Evolutionary conservation across 352 stramenopile species (phyloP).

Genomic region (Globisporangium cylindrosporum): DNA sequence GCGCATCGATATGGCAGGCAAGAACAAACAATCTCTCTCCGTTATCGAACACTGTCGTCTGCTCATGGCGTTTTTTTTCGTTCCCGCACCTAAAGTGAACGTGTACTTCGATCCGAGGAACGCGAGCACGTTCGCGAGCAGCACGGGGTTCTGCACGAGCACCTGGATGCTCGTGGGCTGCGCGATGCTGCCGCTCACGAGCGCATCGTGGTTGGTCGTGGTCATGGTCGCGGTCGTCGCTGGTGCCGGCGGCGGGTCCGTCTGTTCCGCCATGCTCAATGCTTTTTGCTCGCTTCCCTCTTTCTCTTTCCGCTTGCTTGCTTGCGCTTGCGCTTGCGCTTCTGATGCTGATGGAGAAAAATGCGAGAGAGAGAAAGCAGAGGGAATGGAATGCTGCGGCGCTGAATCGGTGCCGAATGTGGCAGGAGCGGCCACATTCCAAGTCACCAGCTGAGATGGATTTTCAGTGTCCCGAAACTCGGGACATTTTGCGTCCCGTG

Average conservation of each 20-base stretch:
- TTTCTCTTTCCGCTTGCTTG: neutral
- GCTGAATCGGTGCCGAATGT: neutral
- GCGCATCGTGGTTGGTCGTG: neutral
- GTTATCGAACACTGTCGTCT: neutral
- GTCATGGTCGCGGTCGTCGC: neutral
- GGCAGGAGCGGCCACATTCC: neutral
- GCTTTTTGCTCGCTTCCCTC: conserved; percentile 1
- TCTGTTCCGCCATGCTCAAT: conserved; percentile 15
- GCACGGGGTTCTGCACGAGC: conserved; percentile 46
- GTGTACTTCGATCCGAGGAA: conserved; percentile 66
- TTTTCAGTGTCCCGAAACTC: neutral
- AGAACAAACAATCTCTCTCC: neutral
- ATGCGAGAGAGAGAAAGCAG: conserved; percentile 1
- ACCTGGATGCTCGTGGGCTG: conserved; percentile 26
- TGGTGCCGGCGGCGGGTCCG: conserved; percentile 4
- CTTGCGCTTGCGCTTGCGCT: conserved; percentile 3
- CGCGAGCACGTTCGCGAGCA: conserved; percentile 61
- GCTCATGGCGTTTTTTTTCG: neutral
- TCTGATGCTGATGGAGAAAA: conserved; percentile 6
- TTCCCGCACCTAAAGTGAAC: conserved; percentile 37
- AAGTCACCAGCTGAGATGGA: neutral
- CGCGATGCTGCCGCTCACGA: conserved; percentile 6
- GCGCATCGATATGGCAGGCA: neutral
- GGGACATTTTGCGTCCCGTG: neutral
- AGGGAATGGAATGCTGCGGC: neutral